Evolutionary conservation across 1,284 basidiomycete species (phyloP).

Genomic region (Xerocomus nothofagi): DNA sequence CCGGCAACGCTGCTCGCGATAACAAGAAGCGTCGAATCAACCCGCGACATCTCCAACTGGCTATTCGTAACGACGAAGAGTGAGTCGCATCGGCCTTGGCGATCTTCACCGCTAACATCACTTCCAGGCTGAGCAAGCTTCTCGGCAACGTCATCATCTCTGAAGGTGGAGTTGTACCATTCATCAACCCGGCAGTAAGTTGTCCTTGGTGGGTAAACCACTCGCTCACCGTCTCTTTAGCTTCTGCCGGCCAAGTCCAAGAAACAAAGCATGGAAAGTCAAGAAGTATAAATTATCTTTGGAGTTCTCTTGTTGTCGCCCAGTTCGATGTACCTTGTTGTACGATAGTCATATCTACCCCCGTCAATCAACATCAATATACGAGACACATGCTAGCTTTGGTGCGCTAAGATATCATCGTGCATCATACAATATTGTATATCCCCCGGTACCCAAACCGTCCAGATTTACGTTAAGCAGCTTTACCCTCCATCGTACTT

Average conservation of each 20-base stretch:
- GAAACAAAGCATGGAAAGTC: conserved; percentile 35
- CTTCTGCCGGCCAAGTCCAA: conserved; percentile 34
- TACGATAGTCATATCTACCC: neutral
- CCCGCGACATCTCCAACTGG: conserved; percentile 86
- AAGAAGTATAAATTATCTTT: conserved; percentile 29
- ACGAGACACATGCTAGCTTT: neutral
- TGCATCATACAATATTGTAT: conserved; percentile 34
- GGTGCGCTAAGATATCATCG: conserved; percentile 23
- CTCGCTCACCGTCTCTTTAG: conserved; percentile 10
- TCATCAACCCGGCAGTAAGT: conserved; percentile 38
- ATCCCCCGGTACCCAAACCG: conserved; percentile 7
- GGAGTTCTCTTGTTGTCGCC: neutral
- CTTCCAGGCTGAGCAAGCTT: conserved; percentile 59
- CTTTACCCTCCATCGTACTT: conserved; percentile 56
- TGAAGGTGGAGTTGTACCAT: conserved; percentile 88
- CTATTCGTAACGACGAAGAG: conserved; percentile 87
- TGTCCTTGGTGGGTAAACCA: neutral
- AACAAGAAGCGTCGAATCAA: conserved; percentile 86
- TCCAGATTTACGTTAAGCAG: conserved; percentile 19
- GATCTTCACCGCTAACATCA: neutral
- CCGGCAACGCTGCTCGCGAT: conserved; percentile 67
- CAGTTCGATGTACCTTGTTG: conserved; percentile 9
- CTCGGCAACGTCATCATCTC: conserved; percentile 85
- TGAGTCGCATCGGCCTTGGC: conserved; percentile 30
- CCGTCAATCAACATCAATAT: neutral